These are phyloP conservation scores for Populus hybrid DNA, from an alignment of 441 rosid species.

Conservation along the genomic window DNA sequence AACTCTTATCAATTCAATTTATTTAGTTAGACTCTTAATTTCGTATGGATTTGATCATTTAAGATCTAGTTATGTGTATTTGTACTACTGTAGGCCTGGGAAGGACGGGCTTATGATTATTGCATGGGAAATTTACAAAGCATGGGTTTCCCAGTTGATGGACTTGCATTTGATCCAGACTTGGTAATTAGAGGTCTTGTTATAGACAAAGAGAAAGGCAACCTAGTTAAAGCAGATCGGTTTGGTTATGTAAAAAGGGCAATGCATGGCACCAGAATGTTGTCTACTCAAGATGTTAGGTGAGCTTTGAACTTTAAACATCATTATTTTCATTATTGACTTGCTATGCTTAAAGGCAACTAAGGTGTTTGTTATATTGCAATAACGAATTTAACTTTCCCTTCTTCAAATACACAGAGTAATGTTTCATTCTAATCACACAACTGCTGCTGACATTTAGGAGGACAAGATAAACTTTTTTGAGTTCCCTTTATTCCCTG, in stretches of 20 bases:
- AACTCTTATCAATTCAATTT: neutral
- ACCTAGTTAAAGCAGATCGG: constrained; percentile 93
- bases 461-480: neutral
- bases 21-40: neutral
- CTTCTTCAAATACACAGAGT: neutral
- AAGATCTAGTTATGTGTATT: constrained; percentile 1
- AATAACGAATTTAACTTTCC: neutral
- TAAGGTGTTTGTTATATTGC: neutral
- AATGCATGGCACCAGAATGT: constrained; percentile 91
- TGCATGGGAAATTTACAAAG: constrained; percentile 81
- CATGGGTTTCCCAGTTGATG: constrained; percentile 93
- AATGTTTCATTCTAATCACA: neutral
- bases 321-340: constrained; percentile 6
- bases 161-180: constrained; percentile 86
- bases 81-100: constrained; percentile 77
- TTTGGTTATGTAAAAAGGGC: constrained; percentile 95
- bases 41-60: neutral
- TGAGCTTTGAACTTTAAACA: constrained; percentile 18
- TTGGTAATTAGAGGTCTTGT: constrained; percentile 96
- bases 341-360: constrained; percentile 5
- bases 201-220: constrained; percentile 94
- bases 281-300: constrained; percentile 87
- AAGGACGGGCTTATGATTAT: constrained; percentile 96
- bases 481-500: neutral
- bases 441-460: neutral